These are phyloP conservation scores for Aspergillus coremiiformis DNA, from an alignment of 495 filamentous ascomycete genomes.

Conservation along the genomic window DNA sequence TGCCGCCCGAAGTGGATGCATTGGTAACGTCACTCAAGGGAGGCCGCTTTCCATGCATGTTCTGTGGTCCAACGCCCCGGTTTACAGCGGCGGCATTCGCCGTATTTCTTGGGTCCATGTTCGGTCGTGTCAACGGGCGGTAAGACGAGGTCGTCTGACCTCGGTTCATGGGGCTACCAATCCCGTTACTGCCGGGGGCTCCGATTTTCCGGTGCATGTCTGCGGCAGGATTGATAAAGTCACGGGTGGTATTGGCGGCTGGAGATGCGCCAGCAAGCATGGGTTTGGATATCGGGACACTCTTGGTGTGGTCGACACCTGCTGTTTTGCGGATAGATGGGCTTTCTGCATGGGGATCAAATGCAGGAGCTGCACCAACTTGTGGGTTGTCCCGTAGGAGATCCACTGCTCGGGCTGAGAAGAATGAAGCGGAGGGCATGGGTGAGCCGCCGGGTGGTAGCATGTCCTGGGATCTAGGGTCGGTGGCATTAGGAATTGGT, in stretches of 20 bases:
- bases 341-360: constrained; percentile 77
- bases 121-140: constrained; percentile 38
- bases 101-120: constrained; percentile 23
- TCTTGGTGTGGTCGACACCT: constrained; percentile 75
- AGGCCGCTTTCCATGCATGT: constrained; percentile 38
- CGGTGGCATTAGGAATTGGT: constrained; percentile 15
- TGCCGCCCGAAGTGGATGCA: constrained; percentile 20
- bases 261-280: constrained; percentile 26
- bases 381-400: constrained; percentile 41
- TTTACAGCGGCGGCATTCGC: constrained; percentile 14
- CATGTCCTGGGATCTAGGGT: constrained; percentile 22
- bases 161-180: constrained; percentile 32
- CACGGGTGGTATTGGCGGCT: constrained; percentile 24
- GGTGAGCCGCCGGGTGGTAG: constrained; percentile 21
- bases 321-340: constrained; percentile 84
- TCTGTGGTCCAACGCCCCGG: constrained; percentile 24
- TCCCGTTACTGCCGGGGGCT: constrained; percentile 47
- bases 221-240: constrained; percentile 63
- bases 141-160: constrained; percentile 37
- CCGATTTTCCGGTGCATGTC: constrained; percentile 67
- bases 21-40: constrained; percentile 48
- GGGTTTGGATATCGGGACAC: constrained; percentile 53
- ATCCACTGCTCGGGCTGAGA: constrained; percentile 64
- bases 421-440: constrained; percentile 55
- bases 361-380: constrained; percentile 46